Evolutionary conservation across 2,329 filamentous ascomycete genomes (phyloP).

Genomic region (Paecilomyces variotii): DNA sequence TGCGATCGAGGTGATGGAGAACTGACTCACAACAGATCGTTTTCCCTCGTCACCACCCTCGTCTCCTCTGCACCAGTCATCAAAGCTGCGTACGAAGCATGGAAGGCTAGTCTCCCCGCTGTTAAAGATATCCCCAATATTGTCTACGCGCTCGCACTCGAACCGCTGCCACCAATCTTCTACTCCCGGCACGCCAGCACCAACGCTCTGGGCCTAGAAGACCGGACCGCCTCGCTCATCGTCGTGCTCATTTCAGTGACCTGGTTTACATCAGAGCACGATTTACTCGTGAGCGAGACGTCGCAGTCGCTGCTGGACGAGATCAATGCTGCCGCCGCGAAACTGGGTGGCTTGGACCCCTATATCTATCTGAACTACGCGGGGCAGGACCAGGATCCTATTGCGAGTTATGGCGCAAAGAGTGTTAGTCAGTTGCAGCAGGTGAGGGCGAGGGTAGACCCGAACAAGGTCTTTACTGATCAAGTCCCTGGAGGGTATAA

Average conservation of each 20-base stretch:
- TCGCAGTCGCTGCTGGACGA: not conserved
- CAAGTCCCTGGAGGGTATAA: constrained; percentile 3
- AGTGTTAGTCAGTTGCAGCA: not conserved
- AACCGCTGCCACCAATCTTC: not conserved
- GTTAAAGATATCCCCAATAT: constrained; percentile 2
- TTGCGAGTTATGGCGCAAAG: constrained; percentile 1
- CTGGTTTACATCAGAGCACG: not conserved
- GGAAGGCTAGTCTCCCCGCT: constrained; percentile 1
- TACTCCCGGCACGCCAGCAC: constrained; percentile 1
- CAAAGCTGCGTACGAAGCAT: constrained; percentile 4
- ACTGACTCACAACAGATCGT: not conserved
- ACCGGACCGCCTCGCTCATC: not conserved
- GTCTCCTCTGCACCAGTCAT: constrained; percentile 1
- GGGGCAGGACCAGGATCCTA: constrained; percentile 1
- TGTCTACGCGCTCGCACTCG: not conserved
- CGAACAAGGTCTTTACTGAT: constrained; percentile 1
- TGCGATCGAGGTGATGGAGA: not conserved
- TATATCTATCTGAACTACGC: constrained; percentile 2
- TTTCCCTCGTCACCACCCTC: constrained; percentile 3
- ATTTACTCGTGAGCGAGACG: not conserved
- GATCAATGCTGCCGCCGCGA: not conserved
- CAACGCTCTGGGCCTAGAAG: constrained; percentile 1
- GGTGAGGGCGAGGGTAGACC: constrained; percentile 1
- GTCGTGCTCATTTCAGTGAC: not conserved
- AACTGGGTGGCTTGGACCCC: constrained; percentile 1